Evolutionary conservation across 2,329 filamentous ascomycete genomes (phyloP).

Genomic region (Xylaria sp.): DNA sequence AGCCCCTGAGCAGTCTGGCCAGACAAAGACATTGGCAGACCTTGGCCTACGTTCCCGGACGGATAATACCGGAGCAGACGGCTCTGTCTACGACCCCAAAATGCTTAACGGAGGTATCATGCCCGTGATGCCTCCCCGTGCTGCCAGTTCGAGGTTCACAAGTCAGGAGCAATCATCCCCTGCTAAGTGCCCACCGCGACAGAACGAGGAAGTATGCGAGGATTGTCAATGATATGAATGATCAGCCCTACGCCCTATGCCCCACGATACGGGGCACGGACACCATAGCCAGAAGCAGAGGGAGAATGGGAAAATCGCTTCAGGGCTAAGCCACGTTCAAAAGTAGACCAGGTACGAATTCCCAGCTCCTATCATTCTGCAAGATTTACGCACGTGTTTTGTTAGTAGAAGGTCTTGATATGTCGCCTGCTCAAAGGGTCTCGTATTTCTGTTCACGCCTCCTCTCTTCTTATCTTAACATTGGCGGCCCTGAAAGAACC

Average conservation of each 20-base stretch:
- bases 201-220: slow-evolving; percentile 30
- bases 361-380: neutral
- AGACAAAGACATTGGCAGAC: neutral
- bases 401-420: no score
- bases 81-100: slow-evolving; percentile 3
- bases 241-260: neutral
- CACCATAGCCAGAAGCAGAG: neutral
- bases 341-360: neutral
- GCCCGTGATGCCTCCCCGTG: slow-evolving; percentile 4
- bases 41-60: neutral
- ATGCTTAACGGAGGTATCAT: slow-evolving; percentile 11
- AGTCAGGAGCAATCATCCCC: slow-evolving; percentile 1
- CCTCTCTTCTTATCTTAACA: neutral
- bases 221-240: slow-evolving; percentile 32
- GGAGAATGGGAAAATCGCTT: neutral
- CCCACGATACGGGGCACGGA: neutral
- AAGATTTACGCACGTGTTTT: no score
- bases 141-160: neutral
- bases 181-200: neutral
- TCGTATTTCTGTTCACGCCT: no score
- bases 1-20: neutral
- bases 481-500: neutral
- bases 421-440: no score
- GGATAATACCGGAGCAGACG: neutral
- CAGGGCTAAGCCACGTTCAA: neutral